Base-by-base conservation (phyloP, 129 eudicot species). In the Ambrosia trifida region DNA sequence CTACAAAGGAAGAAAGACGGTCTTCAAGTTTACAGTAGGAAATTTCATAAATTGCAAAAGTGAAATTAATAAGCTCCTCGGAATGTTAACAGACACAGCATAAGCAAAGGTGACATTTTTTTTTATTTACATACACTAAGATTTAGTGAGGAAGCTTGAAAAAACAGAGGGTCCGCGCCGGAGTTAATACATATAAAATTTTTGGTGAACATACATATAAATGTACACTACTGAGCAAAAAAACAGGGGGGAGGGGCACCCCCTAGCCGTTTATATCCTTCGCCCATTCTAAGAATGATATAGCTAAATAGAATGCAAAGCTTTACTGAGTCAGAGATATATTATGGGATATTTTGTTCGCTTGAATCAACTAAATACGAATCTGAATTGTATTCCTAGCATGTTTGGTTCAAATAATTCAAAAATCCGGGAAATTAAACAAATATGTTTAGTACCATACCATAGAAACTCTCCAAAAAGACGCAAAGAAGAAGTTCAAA, bases 401-500 rank as follows among this genome's bases (percentile, higher is more conserved):
- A 18, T 52, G 10, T 17, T 18, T 18, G 18, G 30, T 52, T 18
- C 18, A 12, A 2, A 50, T 18, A 52, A 52, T 17, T 18, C 19
- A 66, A 11, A 18, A 33, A 3, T 5, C 46, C 68, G 33, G 20
- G 8, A 68, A 68, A 33, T 59, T 7, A 68, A 19, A 13, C 47
- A 50, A 53, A 62, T 69, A 69, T 68, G 70, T 54, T 33, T 11
- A 68, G 47, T 85, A 89, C 38, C 4, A n/a, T 33, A 33, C 98
- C 86, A 76, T 83, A 81, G 13, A 76, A 75, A 68, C 78, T 79
- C 84, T 85, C 95, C 49, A 92, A 86, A 80, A 83, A 81, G 78
- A 89, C 79, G 82, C 98, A 92, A 44, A 92, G 87, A 73, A 92
- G 98, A 59, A 92, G 83, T 85, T 92, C 98, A 73, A 92, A 92